These are phyloP conservation scores for Arabidopsis lyrata DNA, from an alignment of 441 rosid genomes.

Conservation along the genomic window DNA sequence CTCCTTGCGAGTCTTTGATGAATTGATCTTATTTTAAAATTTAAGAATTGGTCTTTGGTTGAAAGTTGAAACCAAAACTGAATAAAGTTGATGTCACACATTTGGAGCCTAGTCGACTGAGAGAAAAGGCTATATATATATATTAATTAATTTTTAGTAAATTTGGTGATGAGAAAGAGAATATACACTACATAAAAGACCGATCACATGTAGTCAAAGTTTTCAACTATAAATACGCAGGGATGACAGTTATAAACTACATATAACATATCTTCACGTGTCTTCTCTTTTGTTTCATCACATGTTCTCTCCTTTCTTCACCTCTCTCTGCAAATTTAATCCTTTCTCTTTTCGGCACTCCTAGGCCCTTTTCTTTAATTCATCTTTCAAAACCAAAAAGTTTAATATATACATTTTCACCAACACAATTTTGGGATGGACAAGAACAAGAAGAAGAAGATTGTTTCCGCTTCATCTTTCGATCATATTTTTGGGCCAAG, in stretches of 20 bases:
- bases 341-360: constrained; percentile 39
- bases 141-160: background rate
- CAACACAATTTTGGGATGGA: constrained; percentile 39
- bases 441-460: constrained; percentile 40
- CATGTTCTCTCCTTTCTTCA: constrained; percentile 34
- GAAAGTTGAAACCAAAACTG: background rate
- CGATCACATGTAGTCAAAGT: constrained; percentile 41
- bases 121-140: background rate
- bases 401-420: constrained; percentile 17
- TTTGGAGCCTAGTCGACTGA: background rate
- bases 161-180: background rate
- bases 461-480: constrained; percentile 29
- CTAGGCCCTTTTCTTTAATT: constrained; percentile 13
- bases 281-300: constrained; percentile 41
- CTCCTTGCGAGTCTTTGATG: background rate
- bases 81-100: background rate
- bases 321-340: constrained; percentile 32
- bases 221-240: constrained; percentile 43
- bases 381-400: constrained; percentile 8
- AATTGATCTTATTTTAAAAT: background rate
- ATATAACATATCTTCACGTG: constrained; percentile 48
- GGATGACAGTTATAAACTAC: constrained; percentile 36
- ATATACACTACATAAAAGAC: constrained; percentile 14
- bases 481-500: constrained; percentile 48
- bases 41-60: background rate